A percentile compares a stretch with the other conserved stretches of the same genome.
These are phyloP conservation scores for Mycotypha africana DNA, from an alignment of 371 early-diverging fungal species.

Conservation along the genomic window DNA sequence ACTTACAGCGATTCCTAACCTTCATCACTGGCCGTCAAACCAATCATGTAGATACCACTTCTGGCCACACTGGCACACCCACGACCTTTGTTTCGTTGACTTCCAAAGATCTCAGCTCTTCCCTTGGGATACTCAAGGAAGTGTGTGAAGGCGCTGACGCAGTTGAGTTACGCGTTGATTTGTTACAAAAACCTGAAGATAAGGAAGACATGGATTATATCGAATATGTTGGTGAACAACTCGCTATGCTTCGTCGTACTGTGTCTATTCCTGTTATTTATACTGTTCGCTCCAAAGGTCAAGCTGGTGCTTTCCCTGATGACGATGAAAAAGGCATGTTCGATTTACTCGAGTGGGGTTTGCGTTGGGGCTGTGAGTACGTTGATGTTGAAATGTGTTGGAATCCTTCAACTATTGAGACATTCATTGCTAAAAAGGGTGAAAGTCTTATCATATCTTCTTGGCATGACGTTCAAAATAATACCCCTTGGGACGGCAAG, in stretches of 20 bases:
- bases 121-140: conserved; percentile 40
- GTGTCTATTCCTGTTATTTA: conserved; percentile 80
- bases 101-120: conserved; percentile 59
- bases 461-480: conserved; percentile 79
- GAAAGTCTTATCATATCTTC: conserved; percentile 75
- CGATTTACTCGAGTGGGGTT: conserved; percentile 61
- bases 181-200: conserved; percentile 54
- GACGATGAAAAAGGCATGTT: conserved; percentile 56
- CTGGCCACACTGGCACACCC: conserved; percentile 36
- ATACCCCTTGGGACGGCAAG: conserved; percentile 58
- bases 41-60: conserved; percentile 33
- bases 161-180: conserved; percentile 91
- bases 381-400: conserved; percentile 84
- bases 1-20: conserved; percentile 60
- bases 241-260: conserved; percentile 70
- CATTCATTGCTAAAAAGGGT: conserved; percentile 50
- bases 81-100: conserved; percentile 91
- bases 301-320: conserved; percentile 86
- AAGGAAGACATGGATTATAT: conserved; percentile 30
- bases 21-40: conserved; percentile 53
- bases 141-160: conserved; percentile 83
- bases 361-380: conserved; percentile 90
- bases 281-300: conserved; percentile 84
- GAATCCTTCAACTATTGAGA: conserved; percentile 34
- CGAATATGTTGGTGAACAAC: conserved; percentile 73